Evolutionary conservation across 208 protist species (phyloP).

Genomic region (Strigomonas galati): DNA sequence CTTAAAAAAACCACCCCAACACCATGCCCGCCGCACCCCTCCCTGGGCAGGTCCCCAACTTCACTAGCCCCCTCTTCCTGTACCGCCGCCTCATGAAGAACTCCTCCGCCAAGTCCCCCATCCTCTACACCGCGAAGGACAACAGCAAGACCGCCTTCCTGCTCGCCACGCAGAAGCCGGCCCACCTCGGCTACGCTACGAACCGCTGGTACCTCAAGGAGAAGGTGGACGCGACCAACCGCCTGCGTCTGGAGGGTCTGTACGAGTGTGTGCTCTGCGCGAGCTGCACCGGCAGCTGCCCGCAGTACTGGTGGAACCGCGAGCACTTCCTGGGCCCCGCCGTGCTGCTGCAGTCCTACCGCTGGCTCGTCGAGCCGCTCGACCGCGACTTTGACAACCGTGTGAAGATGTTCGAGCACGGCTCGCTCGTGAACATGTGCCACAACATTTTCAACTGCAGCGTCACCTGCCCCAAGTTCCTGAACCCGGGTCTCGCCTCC

Average conservation of each 20-base stretch:
- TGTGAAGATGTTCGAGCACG: constrained; percentile 84
- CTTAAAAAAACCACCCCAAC: constrained; percentile 4
- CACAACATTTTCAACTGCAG: constrained; percentile 93
- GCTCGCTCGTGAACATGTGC: constrained; percentile 85
- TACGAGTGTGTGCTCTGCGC: constrained; percentile 92
- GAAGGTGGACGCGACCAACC: constrained; percentile 82
- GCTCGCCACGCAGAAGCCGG: constrained; percentile 44
- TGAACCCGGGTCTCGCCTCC: constrained; percentile 82
- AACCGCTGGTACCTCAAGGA: constrained; percentile 89
- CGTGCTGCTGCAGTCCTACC: constrained; percentile 86
- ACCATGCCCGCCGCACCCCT: constrained; percentile 74
- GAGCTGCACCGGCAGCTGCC: constrained; percentile 83
- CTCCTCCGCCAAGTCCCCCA: constrained; percentile 44
- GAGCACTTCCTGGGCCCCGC: constrained; percentile 89
- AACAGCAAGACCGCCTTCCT: constrained; percentile 84
- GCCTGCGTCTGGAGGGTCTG: constrained; percentile 78
- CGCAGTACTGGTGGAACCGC: constrained; percentile 92
- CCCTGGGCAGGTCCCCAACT: constrained; percentile 45
- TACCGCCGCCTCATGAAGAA: constrained; percentile 78
- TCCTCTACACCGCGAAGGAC: constrained; percentile 85
- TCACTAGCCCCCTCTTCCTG: constrained; percentile 75
- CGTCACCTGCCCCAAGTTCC: constrained; percentile 89
- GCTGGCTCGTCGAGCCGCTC: constrained; percentile 88
- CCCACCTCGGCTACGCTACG: constrained; percentile 51
- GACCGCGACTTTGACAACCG: constrained; percentile 84